A percentile compares a stretch with the other conserved stretches of the same genome.
Evolutionary conservation across 176 grass and related monocot species (phyloP).

Genomic region (Eragrostis nindensis): DNA sequence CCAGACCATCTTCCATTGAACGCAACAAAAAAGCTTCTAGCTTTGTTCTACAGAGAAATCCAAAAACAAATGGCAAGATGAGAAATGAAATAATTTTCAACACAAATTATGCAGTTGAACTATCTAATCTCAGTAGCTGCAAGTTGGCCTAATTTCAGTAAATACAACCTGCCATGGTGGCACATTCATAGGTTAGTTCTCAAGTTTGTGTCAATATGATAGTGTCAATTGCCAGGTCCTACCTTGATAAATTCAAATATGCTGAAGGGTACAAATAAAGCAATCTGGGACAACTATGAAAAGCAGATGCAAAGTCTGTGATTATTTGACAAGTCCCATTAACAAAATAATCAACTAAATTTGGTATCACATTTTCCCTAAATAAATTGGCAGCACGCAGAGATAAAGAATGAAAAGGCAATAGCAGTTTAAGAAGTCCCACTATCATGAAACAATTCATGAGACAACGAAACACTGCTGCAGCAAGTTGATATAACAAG

Average conservation of each 20-base stretch:
- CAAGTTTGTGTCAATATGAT: neutral
- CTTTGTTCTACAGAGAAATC: slow-evolving; percentile 73
- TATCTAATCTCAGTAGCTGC: no score
- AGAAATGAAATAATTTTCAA: slow-evolving; percentile 16
- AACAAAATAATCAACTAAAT: neutral
- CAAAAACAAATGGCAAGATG: slow-evolving; percentile 29
- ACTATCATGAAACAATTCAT: neutral
- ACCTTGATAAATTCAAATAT: neutral
- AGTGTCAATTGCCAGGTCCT: slow-evolving; percentile 7
- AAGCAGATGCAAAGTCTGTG: neutral
- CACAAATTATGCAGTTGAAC: neutral
- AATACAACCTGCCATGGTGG: neutral
- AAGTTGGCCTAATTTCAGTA: neutral
- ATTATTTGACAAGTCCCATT: neutral
- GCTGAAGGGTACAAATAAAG: neutral
- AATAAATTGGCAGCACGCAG: neutral
- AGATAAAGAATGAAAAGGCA: neutral
- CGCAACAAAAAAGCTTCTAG: slow-evolving; percentile 89
- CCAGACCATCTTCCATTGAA: slow-evolving; percentile 83
- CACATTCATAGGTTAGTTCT: neutral
- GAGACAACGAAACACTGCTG: neutral
- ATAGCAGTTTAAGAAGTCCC: neutral
- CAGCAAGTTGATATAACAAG: slow-evolving; percentile 2
- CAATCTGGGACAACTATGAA: neutral
- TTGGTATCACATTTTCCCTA: slow-evolving; percentile 1